Evolutionary conservation across 768 basidiomycete species (phyloP).

Genomic region (Pisolithus orientalis): DNA sequence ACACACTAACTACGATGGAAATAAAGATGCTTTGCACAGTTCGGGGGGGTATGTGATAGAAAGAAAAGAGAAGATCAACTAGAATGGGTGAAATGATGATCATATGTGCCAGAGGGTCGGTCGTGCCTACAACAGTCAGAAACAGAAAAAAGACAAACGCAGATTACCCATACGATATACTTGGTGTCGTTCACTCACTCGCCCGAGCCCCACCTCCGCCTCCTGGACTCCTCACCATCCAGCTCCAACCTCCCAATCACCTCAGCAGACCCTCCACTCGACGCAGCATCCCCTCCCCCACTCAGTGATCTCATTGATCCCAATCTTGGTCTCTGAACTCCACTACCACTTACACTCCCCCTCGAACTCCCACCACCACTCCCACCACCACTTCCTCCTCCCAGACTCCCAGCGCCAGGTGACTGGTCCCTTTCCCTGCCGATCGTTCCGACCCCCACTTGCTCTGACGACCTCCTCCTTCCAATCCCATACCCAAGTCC

Average conservation of each 20-base stretch:
- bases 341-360: constrained; percentile 1
- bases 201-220: neutral
- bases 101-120: too few relatives aligned
- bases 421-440: constrained; percentile 10
- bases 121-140: too few relatives aligned
- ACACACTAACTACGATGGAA: too few relatives aligned
- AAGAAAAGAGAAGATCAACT: too few relatives aligned
- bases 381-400: neutral
- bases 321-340: constrained; percentile 14
- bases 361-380: constrained; percentile 5
- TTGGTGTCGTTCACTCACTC: neutral
- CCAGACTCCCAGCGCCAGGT: constrained; percentile 3
- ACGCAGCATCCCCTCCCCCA: constrained; percentile 8
- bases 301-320: constrained; percentile 29
- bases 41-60: too few relatives aligned
- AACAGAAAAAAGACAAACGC: too few relatives aligned
- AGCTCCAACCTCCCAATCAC: constrained; percentile 33
- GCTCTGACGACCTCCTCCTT: constrained; percentile 15
- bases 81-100: too few relatives aligned
- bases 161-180: too few relatives aligned
- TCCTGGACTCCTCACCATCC: constrained; percentile 20
- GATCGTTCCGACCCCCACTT: constrained; percentile 4
- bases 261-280: constrained; percentile 28
- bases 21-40: too few relatives aligned
- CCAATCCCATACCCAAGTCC: constrained; percentile 41